Conservation (phyloP, 306 rosid species). For the Malus sylvestris region DNA sequence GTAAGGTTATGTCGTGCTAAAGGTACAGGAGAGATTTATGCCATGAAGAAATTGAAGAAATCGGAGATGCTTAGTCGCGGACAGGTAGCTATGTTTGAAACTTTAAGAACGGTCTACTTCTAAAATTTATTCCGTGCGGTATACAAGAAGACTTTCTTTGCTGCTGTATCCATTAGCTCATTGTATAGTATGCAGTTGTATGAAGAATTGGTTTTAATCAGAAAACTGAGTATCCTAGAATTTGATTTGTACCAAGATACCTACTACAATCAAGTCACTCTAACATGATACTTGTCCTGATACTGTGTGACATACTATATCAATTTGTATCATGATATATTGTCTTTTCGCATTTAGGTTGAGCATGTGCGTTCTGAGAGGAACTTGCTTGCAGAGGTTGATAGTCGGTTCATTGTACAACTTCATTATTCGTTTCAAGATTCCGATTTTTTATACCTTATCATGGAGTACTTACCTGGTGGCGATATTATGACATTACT, state of each 20-base stretch:
- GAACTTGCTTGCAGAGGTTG: conserved; percentile 99
- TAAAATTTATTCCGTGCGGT: not conserved
- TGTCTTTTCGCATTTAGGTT: conserved; percentile 40
- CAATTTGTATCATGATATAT: not conserved
- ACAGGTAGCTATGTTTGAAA: conserved; percentile 47
- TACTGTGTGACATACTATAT: not conserved
- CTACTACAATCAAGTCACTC: not conserved
- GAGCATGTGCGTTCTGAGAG: conserved; percentile 99
- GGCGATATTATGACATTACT: conserved; percentile 97
- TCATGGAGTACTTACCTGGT: conserved; percentile 99
- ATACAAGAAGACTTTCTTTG: not conserved
- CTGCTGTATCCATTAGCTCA: not conserved
- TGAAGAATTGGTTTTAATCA: not conserved
- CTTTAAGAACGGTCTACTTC: not conserved
- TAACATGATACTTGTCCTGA: not conserved
- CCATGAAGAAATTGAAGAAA: conserved; percentile 96
- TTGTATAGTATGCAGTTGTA: not conserved
- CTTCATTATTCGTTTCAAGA: conserved; percentile 96
- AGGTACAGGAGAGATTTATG: conserved; percentile 75
- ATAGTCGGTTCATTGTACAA: conserved; percentile 97
- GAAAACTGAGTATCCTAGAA: not conserved
- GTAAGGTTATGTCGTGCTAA: conserved; percentile 87
- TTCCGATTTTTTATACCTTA: conserved; percentile 88
- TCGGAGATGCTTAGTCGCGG: conserved; percentile 99
- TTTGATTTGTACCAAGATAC: no score